A percentile compares a stretch with the other conserved stretches of the same genome.
phyloP scores from a whole-genome alignment of 2,329 filamentous ascomycete genomes.

The Coccinonectria pachysandricola region DNA sequence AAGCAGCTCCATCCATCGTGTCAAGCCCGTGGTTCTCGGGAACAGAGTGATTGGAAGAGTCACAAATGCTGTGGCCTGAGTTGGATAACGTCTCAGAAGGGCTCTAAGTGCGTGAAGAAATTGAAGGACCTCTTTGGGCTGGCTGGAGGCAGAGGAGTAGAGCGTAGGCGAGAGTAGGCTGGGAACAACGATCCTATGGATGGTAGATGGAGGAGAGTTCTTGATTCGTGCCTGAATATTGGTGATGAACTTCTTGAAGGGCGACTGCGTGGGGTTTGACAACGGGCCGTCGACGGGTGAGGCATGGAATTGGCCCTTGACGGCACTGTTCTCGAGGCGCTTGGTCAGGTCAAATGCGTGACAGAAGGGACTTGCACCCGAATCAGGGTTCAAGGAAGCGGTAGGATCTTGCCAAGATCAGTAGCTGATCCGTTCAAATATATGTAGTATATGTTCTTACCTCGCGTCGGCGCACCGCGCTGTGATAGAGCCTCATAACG shows the following conservation, averaged over 20 bases:
- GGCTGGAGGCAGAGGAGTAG: constrained; percentile 59
- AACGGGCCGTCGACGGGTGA: constrained; percentile 32
- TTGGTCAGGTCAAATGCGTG: constrained; percentile 65
- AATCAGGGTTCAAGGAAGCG: constrained; percentile 10
- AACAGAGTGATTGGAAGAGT: constrained; percentile 74
- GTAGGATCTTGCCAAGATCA: too few relatives aligned
- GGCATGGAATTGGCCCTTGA: constrained; percentile 40
- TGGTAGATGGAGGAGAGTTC: constrained; percentile 44
- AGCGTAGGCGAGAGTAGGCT: constrained; percentile 76
- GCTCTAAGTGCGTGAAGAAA: constrained; percentile 73
- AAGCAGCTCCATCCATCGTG: constrained; percentile 77
- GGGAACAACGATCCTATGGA: constrained; percentile 81
- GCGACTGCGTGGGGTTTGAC: constrained; percentile 13
- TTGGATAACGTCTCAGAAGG: constrained; percentile 57
- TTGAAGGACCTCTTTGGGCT: constrained; percentile 63
- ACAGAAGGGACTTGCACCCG: constrained; percentile 42
- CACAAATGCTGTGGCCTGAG: constrained; percentile 58
- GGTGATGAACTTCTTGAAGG: constrained; percentile 53
- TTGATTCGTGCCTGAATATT: constrained; percentile 46
- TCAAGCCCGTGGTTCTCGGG: constrained; percentile 63
- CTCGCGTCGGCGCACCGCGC: constrained; percentile 53
- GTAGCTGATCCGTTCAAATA: too few relatives aligned
- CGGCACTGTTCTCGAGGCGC: constrained; percentile 40
- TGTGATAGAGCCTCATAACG: constrained; percentile 77
- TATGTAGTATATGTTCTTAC: too few relatives aligned